Base-by-base conservation (phyloP, 2,329 filamentous ascomycete species). In the Coccinonectria pachysandricola region DNA sequence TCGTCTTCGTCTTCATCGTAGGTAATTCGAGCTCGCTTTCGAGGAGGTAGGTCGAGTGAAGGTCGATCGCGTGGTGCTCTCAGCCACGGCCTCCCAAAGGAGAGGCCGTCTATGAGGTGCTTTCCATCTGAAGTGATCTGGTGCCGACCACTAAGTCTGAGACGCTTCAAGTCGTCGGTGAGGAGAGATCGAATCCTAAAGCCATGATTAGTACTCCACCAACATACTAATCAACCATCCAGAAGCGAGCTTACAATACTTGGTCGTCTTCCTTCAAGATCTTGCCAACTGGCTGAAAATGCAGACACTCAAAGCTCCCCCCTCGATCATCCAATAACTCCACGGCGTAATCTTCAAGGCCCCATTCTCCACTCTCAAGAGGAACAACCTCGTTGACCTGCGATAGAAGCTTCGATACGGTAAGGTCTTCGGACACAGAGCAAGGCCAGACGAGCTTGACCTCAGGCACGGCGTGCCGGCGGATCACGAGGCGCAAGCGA, bases 261-360 rank as follows among this genome's bases (percentile, higher is more conserved):
- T 87, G 74, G 45, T 95, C 87, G 28, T 91, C 85, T 26, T 88
- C 78, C 40, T 82, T 79, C 31, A 94, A 60, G 7, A 91, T 62
- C 22, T 68, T 67, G 9, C 65, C 62, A 5, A 93, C 68, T 12
- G 70, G 64, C 49, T 84, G 79, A 45, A 84, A 96, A 57, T 95
- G 88, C 30, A 95, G 57, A 43, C 84, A 91, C 56, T 96, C 88
- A 40, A 83, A 95, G 23, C 71, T 75, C 11, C 56, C 60, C n/a
- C 67, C 68, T 19, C 60, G 55, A 15, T 47, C 43, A 29, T 68
- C 64, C 12, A 54, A 54, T 4, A 94, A 65, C 53, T 92, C 82
- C 15, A 94, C 83, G 7, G 71, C 71, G 53, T 96, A 96, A 50
- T 95, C 84, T 46, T 95, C 87, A 4, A 94, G 58, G 0, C 84